Evolutionary conservation across 2,329 filamentous ascomycete genomes (phyloP).

Genomic region (Trichoderma atrobrunneum): DNA sequence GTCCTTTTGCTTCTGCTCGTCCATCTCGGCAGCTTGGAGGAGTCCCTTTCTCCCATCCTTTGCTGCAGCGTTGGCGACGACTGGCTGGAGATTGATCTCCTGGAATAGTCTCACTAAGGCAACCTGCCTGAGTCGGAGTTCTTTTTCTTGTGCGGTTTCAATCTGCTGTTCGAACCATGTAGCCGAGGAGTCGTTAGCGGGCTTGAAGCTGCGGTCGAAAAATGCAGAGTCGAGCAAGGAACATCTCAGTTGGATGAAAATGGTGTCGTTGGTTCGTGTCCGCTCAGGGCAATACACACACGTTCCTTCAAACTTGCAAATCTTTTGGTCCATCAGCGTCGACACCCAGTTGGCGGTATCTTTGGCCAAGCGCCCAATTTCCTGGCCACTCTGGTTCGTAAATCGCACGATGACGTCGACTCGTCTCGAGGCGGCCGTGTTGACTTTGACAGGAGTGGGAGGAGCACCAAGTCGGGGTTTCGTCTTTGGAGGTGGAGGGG

Average conservation of each 20-base stretch:
- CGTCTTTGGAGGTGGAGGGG: constrained; percentile 47
- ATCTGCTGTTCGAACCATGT: constrained; percentile 75
- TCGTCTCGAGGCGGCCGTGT: constrained; percentile 58
- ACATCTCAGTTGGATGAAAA: constrained; percentile 85
- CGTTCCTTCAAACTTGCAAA: constrained; percentile 81
- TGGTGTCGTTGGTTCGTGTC: constrained; percentile 83
- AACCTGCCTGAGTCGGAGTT: constrained; percentile 78
- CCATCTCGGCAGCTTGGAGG: constrained; percentile 81
- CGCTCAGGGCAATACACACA: constrained; percentile 88
- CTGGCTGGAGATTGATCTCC: constrained; percentile 80
- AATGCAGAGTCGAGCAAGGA: constrained; percentile 76
- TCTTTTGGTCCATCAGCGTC: constrained; percentile 81
- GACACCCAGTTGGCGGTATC: constrained; percentile 91
- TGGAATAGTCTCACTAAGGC: constrained; percentile 85
- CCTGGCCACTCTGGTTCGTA: constrained; percentile 72
- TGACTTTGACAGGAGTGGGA: constrained; percentile 36
- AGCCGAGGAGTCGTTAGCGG: constrained; percentile 66
- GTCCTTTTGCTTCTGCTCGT: constrained; percentile 70
- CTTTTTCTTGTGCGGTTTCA: constrained; percentile 81
- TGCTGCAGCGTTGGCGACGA: constrained; percentile 69
- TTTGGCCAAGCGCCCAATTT: constrained; percentile 83
- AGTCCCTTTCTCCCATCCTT: constrained; percentile 81
- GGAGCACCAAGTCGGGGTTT: constrained; percentile 41
- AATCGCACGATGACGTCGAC: constrained; percentile 90
- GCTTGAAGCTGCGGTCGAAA: constrained; percentile 55